Base-by-base conservation (phyloP, 306 rosid species). In the Trichosanthes cucumerina region DNA sequence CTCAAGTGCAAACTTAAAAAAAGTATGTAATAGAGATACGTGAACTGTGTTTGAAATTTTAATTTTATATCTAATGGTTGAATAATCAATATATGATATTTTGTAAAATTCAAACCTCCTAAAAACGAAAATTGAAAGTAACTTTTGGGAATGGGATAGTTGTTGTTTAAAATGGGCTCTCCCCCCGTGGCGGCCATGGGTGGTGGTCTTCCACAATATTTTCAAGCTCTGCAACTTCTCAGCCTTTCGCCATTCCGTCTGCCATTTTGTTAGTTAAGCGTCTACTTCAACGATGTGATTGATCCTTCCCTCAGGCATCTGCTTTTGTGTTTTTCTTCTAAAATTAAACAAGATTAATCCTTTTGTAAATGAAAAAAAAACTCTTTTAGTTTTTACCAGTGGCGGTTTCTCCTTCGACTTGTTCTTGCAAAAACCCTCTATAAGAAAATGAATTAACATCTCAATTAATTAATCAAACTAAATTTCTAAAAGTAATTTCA, bases 231-330 rank as follows among this genome's bases (percentile, higher is more conserved):
- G 38, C 38, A 26, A 39, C 15, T 0, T 7, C 21, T 16, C 72
- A 64, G 71, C 71, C 71, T 33, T 64, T 64, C 1, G 39, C 46
- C 47, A 36, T 15, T 57, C 63, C 33, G 31, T 7, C 63, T 6
- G 63, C 63, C 31, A 63, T 7, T 36, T 15, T 52, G 73, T 65
- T 65, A 34, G 73, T 65, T 65, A 36, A 36, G 14, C 14, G 73
- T 36, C 73, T 18, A 38, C 73, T 36, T 65, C 46, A 36, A 65
- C 26, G 73, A 65, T 65, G 73, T 65, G 73, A 65, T 65, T 38
- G 47, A 36, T 38, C 73, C 47, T 33, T 24, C 71, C 38, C 71
- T 16, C 71, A 12, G n/a, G 0, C 43, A 16, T 33, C 5, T 34
- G 46, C 44, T 7, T 31, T 9, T 18, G 19, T 64, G 19, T 60